These are phyloP conservation scores for Stephanocyclus meneghinianus DNA, from an alignment of 352 stramenopile genomes.

Conservation along the genomic window DNA sequence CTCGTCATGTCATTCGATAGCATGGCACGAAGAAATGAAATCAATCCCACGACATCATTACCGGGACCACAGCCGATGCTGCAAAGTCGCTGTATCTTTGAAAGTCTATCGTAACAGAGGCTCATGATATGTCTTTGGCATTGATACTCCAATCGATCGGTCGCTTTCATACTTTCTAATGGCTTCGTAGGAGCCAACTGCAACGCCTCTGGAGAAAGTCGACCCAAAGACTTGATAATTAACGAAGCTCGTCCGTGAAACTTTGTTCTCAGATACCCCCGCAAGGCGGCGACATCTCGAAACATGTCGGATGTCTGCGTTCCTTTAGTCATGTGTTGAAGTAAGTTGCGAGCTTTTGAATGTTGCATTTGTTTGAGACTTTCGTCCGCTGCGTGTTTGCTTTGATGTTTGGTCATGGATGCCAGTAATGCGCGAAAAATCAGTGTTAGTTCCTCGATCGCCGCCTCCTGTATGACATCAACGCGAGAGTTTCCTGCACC, in stretches of 20 bases:
- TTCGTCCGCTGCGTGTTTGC: not conserved
- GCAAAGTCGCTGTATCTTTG: constrained; percentile 34
- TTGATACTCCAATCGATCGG: constrained; percentile 1
- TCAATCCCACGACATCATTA: constrained; percentile 63
- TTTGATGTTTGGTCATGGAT: constrained; percentile 17
- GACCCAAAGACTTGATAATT: constrained; percentile 56
- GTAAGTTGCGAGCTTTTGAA: constrained; percentile 42
- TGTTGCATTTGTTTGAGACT: constrained; percentile 17
- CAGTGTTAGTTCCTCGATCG: constrained; percentile 25
- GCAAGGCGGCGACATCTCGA: constrained; percentile 60
- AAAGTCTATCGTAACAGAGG: constrained; percentile 49
- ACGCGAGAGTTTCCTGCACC: not conserved
- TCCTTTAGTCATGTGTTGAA: constrained; percentile 76
- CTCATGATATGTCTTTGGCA: constrained; percentile 22
- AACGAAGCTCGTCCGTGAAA: constrained; percentile 68
- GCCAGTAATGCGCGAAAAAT: constrained; percentile 28
- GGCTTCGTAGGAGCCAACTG: not conserved
- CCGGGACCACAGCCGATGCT: constrained; percentile 74
- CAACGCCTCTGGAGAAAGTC: constrained; percentile 39
- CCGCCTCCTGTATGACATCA: not conserved
- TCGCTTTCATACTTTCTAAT: not conserved
- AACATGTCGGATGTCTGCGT: constrained; percentile 70
- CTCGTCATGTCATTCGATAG: constrained; percentile 3
- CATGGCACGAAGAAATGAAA: constrained; percentile 50
- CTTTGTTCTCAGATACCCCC: constrained; percentile 74